Percentiles rank a stretch among this genome's conserved stretches.
phyloP scores from a whole-genome alignment of 2,329 filamentous ascomycete species.

The Penicillium sp. region DNA sequence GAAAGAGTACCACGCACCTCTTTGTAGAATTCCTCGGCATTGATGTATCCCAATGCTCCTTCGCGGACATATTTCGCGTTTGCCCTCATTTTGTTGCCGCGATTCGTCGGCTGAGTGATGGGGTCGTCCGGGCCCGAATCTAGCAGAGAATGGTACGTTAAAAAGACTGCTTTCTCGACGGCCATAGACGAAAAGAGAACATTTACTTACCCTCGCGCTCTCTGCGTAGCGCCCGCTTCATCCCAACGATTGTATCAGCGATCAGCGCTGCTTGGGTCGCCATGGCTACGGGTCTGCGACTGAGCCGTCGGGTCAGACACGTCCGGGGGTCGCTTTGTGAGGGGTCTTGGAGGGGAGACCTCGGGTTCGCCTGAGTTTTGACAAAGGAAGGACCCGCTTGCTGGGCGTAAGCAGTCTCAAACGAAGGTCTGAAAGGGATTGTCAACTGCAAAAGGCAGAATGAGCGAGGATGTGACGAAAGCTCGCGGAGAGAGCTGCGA shows the following conservation, averaged over 20 bases:
- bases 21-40: slow-evolving; percentile 58
- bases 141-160: slow-evolving; percentile 26
- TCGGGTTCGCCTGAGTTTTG: background rate
- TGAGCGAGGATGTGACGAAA: slow-evolving; percentile 28
- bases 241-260: slow-evolving; percentile 58
- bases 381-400: background rate
- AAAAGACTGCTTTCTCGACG: background rate
- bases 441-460: slow-evolving; percentile 9
- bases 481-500: slow-evolving; percentile 32
- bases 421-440: slow-evolving; percentile 13
- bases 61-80: slow-evolving; percentile 61
- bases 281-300: slow-evolving; percentile 38
- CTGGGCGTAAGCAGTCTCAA: background rate
- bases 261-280: slow-evolving; percentile 51
- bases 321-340: slow-evolving; percentile 18
- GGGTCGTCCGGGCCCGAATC: slow-evolving; percentile 54
- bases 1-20: slow-evolving; percentile 48
- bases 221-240: slow-evolving; percentile 57
- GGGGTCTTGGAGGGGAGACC: slow-evolving; percentile 3
- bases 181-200: background rate
- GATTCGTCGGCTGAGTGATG: slow-evolving; percentile 59
- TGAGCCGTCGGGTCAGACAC: slow-evolving; percentile 19
- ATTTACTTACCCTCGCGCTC: slow-evolving; percentile 48
- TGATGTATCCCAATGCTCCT: slow-evolving; percentile 56
- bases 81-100: slow-evolving; percentile 64